phyloP scores from a whole-genome alignment of 2,329 filamentous ascomycete species.

The Macrophomina pseudophaseolina region DNA sequence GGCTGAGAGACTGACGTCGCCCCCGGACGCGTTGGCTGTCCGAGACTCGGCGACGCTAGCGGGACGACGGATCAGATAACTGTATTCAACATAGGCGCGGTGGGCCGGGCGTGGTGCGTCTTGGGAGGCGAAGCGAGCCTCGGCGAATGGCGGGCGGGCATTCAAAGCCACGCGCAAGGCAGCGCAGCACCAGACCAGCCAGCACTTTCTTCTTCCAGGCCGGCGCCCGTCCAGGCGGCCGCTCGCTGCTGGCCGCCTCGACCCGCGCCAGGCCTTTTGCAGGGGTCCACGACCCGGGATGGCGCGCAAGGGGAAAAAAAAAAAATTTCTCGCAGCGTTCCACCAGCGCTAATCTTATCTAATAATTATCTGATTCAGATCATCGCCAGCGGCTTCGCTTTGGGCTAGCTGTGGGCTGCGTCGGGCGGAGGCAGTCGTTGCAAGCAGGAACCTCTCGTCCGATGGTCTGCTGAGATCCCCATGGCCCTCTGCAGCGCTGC shows the following conservation, averaged over 20 bases:
- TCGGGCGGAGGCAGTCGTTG: conserved; percentile 1
- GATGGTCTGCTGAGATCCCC: conserved; percentile 18
- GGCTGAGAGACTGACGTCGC: background rate
- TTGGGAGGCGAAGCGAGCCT: conserved; percentile 18
- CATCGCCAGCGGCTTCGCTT: conserved; percentile 17
- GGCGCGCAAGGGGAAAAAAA: conserved; percentile 12
- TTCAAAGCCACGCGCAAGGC: background rate
- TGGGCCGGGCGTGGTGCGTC: conserved; percentile 13
- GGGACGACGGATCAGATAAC: conserved; percentile 22
- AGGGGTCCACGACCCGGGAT: background rate
- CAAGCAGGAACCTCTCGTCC: conserved; percentile 15
- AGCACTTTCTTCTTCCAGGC: conserved; percentile 22
- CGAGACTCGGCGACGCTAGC: conserved; percentile 14
- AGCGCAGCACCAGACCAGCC: background rate
- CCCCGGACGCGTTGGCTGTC: conserved; percentile 4
- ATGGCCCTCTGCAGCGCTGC: background rate
- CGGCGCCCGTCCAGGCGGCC: background rate
- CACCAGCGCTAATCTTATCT: conserved; percentile 27
- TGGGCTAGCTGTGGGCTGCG: conserved; percentile 20
- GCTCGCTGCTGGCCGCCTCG: background rate
- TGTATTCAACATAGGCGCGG: conserved; percentile 14
- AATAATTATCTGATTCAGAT: conserved; percentile 28
- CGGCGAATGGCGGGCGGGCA: background rate
- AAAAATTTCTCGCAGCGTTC: conserved; percentile 24
- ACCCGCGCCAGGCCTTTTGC: conserved; percentile 17